phyloP scores from a whole-genome alignment of 495 filamentous ascomycete species.

The Penicillium odoratum region DNA sequence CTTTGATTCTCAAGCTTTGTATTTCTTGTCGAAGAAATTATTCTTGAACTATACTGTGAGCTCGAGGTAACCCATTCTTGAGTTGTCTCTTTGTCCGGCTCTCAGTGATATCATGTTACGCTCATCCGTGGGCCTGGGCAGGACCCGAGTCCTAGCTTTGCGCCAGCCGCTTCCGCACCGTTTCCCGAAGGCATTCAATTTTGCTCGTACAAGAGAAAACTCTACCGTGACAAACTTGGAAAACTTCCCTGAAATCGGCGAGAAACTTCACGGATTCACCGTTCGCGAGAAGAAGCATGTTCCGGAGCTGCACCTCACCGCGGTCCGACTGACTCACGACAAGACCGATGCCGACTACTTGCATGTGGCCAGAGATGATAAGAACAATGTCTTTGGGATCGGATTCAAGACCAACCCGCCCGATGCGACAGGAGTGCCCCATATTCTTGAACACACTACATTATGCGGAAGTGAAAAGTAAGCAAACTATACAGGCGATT shows the following conservation, averaged over 20 bases:
- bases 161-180: slow-evolving; percentile 23
- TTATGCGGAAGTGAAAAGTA: slow-evolving; percentile 96
- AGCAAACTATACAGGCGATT: slow-evolving; percentile 17
- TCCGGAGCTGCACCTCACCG: slow-evolving; percentile 89
- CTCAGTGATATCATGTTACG: slow-evolving; percentile 32
- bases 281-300: slow-evolving; percentile 84
- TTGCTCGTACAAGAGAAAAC: slow-evolving; percentile 53
- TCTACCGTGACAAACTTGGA: slow-evolving; percentile 71
- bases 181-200: background rate
- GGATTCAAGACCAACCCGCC: slow-evolving; percentile 99
- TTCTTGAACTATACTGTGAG: background rate
- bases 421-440: slow-evolving; percentile 92
- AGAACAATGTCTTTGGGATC: slow-evolving; percentile 99
- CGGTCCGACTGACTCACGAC: slow-evolving; percentile 84
- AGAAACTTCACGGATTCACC: slow-evolving; percentile 90
- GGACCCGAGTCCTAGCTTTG: slow-evolving; percentile 27
- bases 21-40: background rate
- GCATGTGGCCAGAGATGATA: slow-evolving; percentile 89
- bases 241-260: slow-evolving; percentile 72
- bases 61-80: background rate
- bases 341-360: slow-evolving; percentile 94
- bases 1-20: background rate
- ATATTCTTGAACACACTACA: slow-evolving; percentile 96
- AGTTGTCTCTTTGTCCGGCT: background rate
- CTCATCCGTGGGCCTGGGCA: slow-evolving; percentile 32